Base-by-base conservation (phyloP, 495 filamentous ascomycete species). In the Rhypophila decipiens region DNA sequence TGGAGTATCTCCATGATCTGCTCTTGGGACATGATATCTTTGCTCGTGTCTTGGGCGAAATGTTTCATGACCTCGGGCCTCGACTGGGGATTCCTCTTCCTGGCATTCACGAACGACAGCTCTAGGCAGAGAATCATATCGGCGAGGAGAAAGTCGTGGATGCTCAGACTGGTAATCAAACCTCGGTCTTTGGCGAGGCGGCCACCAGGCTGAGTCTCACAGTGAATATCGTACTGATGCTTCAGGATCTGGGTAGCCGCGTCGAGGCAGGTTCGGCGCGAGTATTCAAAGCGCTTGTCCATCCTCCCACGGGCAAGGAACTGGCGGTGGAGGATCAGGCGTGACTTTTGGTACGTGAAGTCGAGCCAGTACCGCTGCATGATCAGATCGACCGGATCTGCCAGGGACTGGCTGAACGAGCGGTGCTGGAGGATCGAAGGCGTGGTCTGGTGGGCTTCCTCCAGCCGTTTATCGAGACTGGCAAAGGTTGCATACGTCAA, bases 71-170 rank as follows among this genome's bases (percentile, higher is more conserved):
- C 51, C 8, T 11, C 10, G 5, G 35, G 31, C 8, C 39, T 34
- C 9, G 50, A 19, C 2, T 40, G 47, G 5, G 51, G 52, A 5
- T 41, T 55, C 11, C 50, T 49, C 12, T 49, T 44, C 39, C 48
- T 46, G 29, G 54, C 51, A 19, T 48, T 57, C 17, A 60, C 19
- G 31, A 35, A 53, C 3, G 57, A 57, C 10, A 66, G 44, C 39
- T 63, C 59, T 23, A 66, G 58, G 40, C 68, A 71, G n/a, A 71
- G 50, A 19, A 71, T 60, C 56, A 67, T 70, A 36, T 55, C 56
- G 21, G 65, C 68, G 9, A 68, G 54, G 3, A 71, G 55, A 37
- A 67, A 67, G 24, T 59, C 60, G 45, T 68, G 58, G 19, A 57
- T 53, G 39, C 59, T 58, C 18, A 68, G 29, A 38, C 63, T 67